Percentiles rank a stretch among this genome's conserved stretches.
Conservation (phyloP, 352 stramenopile genomes). For the Pythium volutum region DNA sequence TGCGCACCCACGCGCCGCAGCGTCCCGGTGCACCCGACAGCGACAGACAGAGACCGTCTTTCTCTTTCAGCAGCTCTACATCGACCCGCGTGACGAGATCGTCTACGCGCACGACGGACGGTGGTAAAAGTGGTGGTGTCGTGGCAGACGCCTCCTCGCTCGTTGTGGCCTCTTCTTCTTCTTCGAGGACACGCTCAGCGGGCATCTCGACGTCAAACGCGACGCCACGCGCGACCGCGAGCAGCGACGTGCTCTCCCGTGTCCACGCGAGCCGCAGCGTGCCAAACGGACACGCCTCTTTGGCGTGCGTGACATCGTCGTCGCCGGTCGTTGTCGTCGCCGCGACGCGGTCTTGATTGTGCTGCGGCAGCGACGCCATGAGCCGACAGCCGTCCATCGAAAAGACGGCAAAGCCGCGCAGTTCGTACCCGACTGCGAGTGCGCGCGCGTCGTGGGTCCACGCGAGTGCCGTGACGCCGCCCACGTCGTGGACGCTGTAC, state of each 20-base stretch:
- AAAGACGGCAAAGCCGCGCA: constrained; percentile 77
- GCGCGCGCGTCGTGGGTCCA: constrained; percentile 64
- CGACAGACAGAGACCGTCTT: constrained; percentile 76
- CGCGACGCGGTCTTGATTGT: constrained; percentile 56
- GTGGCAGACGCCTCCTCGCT: constrained; percentile 2
- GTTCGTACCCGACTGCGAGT: constrained; percentile 62
- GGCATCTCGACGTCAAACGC: constrained; percentile 35
- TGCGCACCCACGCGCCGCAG: constrained; percentile 78
- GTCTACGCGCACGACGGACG: constrained; percentile 1
- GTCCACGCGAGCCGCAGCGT: constrained; percentile 62
- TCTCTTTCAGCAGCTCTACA: constrained; percentile 51
- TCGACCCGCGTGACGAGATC: constrained; percentile 47
- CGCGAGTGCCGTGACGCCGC: constrained; percentile 54
- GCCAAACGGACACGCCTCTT: constrained; percentile 64
- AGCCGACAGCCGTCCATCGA: constrained; percentile 75
- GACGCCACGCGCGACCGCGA: constrained; percentile 58
- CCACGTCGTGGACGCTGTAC: constrained; percentile 51
- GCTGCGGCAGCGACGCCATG: constrained; percentile 80
- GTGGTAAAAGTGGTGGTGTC: background rate
- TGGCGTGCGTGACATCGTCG: constrained; percentile 22
- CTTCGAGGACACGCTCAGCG: background rate
- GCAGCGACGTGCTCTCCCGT: constrained; percentile 49
- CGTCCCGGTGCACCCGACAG: constrained; percentile 67
- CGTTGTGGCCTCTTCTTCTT: background rate
- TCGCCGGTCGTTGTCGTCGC: constrained; percentile 9